A percentile compares a stretch with the other conserved stretches of the same genome.
Conservation (phyloP, 495 filamentous ascomycete species). For the Aspergillus ellipticus region DNA sequence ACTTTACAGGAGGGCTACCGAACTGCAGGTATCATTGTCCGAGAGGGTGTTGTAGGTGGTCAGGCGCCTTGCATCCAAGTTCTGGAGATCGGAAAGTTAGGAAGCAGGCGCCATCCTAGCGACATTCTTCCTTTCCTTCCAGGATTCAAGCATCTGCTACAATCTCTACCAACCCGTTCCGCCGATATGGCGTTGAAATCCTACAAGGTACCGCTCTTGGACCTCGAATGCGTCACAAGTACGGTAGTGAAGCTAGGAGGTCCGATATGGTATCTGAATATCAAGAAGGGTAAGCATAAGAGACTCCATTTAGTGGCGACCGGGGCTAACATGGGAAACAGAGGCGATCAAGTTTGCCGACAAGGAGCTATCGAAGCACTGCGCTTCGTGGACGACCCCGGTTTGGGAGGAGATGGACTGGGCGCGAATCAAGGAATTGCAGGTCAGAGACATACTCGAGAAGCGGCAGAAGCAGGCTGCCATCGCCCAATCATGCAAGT, state of each 20-base stretch:
- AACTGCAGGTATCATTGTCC: conserved; percentile 73
- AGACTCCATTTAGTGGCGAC: not conserved
- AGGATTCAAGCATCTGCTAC: conserved; percentile 56
- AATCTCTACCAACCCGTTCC: conserved; percentile 49
- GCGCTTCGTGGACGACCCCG: conserved; percentile 62
- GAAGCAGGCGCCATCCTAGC: conserved; percentile 62
- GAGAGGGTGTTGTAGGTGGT: conserved; percentile 63
- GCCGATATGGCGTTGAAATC: conserved; percentile 62
- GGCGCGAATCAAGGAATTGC: conserved; percentile 70
- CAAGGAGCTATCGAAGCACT: conserved; percentile 60
- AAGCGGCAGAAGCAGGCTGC: conserved; percentile 59
- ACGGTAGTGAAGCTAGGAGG: conserved; percentile 61
- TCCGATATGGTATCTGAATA: conserved; percentile 42
- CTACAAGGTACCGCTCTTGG: conserved; percentile 60
- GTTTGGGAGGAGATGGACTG: conserved; percentile 88
- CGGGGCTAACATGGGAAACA: conserved; percentile 17
- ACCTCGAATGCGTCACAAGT: conserved; percentile 78
- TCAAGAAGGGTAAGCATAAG: conserved; percentile 37
- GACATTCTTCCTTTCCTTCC: conserved; percentile 79
- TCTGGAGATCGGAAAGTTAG: conserved; percentile 64
- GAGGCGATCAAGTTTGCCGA: conserved; percentile 46
- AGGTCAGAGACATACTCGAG: conserved; percentile 67
- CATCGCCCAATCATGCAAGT: conserved; percentile 54
- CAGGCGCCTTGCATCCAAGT: conserved; percentile 66
- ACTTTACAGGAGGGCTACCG: conserved; percentile 63